Evolutionary conservation across 371 early-diverging fungal genomes (phyloP).

Genomic region (Circinella minor): DNA sequence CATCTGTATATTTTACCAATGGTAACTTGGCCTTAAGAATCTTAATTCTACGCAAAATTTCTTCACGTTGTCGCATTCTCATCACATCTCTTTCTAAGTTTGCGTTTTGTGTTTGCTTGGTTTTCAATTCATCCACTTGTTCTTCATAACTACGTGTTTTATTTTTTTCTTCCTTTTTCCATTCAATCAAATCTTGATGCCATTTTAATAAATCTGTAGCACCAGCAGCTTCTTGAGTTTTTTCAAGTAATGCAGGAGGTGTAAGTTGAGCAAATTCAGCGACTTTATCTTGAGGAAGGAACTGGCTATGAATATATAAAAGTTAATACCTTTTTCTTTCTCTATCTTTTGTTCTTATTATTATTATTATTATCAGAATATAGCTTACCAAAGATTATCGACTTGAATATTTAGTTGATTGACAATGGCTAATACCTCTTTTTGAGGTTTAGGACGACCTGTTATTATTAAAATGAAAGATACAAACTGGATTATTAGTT

Average conservation of each 20-base stretch:
- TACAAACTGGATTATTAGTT: too few relatives aligned
- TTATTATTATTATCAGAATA: too few relatives aligned
- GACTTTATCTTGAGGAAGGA: slow-evolving; percentile 95
- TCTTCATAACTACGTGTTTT: slow-evolving; percentile 59
- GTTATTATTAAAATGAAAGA: neutral
- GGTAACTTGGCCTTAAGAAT: slow-evolving; percentile 62
- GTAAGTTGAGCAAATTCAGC: slow-evolving; percentile 91
- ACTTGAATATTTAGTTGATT: slow-evolving; percentile 83
- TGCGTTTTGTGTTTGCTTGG: slow-evolving; percentile 62
- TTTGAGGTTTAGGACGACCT: slow-evolving; percentile 45
- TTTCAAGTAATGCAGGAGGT: slow-evolving; percentile 74
- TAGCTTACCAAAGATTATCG: slow-evolving; percentile 91
- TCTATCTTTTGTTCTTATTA: too few relatives aligned
- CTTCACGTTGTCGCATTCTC: slow-evolving; percentile 73
- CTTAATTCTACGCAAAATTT: slow-evolving; percentile 40
- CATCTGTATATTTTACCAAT: slow-evolving; percentile 64
- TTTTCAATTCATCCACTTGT: slow-evolving; percentile 42
- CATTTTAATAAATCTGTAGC: slow-evolving; percentile 62
- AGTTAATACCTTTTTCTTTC: too few relatives aligned
- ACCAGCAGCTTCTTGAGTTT: slow-evolving; percentile 89
- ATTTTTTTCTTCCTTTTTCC: slow-evolving; percentile 66
- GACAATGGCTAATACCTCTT: slow-evolving; percentile 67
- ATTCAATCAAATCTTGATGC: slow-evolving; percentile 71
- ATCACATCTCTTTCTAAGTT: slow-evolving; percentile 75
- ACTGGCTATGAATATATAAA: slow-evolving; percentile 67